Conservation (phyloP, 768 basidiomycete species). For the Paxillus involutus region DNA sequence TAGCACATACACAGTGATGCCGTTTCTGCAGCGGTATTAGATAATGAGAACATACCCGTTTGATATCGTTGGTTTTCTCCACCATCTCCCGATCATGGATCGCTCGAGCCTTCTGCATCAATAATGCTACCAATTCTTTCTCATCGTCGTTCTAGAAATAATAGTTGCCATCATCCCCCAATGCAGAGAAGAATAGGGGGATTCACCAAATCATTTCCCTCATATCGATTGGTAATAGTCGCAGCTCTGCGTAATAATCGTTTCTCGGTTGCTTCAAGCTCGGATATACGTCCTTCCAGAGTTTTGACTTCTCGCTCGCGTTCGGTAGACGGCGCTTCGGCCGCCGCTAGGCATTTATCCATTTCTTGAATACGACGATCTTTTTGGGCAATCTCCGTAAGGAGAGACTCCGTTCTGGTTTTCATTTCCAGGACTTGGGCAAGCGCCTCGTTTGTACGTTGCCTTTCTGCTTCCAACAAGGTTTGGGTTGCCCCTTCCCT, state of each 20-base stretch:
- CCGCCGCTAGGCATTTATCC: slow-evolving; percentile 18
- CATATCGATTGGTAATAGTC: slow-evolving; percentile 39
- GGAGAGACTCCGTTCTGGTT: slow-evolving; percentile 18
- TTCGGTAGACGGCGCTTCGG: slow-evolving; percentile 22
- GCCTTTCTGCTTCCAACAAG: slow-evolving; percentile 23
- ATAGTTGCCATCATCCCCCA: slow-evolving; percentile 13
- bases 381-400: slow-evolving; percentile 20
- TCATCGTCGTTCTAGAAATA: slow-evolving; percentile 47
- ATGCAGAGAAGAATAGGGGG: background rate
- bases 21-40: slow-evolving; percentile 4
- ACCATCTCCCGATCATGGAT: slow-evolving; percentile 54
- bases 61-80: slow-evolving; percentile 56
- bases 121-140: slow-evolving; percentile 44
- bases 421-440: slow-evolving; percentile 19
- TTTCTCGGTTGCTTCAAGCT: slow-evolving; percentile 30
- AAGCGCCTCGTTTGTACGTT: slow-evolving; percentile 17
- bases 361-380: slow-evolving; percentile 21
- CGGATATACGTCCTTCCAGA: slow-evolving; percentile 19
- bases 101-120: slow-evolving; percentile 45
- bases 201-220: slow-evolving; percentile 47
- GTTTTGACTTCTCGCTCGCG: slow-evolving; percentile 28
- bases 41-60: slow-evolving; percentile 38
- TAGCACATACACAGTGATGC: background rate
- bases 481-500: slow-evolving; percentile 25
- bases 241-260: slow-evolving; percentile 26